phyloP scores from a whole-genome alignment of 805 yeast genomes.

The Suhomyces sp. region DNA sequence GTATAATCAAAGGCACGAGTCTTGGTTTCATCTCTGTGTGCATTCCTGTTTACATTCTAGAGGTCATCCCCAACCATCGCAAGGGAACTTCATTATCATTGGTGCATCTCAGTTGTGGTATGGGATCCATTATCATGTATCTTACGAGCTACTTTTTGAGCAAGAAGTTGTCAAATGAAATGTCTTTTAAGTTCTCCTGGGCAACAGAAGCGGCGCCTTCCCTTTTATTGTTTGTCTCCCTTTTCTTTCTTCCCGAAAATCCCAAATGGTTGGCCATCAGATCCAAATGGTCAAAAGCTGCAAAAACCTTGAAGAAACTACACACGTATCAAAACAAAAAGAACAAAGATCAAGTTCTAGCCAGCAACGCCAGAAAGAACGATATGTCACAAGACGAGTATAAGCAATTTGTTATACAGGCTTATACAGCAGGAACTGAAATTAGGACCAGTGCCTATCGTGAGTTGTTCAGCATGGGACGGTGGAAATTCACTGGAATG shows the following conservation, averaged over 20 bases:
- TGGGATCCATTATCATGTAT: conserved; percentile 20
- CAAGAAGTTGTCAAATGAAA: conserved; percentile 6
- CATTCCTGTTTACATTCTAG: conserved; percentile 33
- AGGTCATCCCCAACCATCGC: conserved; percentile 22
- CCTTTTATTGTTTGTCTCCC: conserved; percentile 15
- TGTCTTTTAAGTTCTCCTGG: conserved; percentile 22
- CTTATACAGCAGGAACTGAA: conserved; percentile 20
- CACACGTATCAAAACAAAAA: conserved; percentile 1
- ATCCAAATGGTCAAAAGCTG: conserved; percentile 9
- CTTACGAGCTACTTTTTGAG: conserved; percentile 16
- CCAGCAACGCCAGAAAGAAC: no score
- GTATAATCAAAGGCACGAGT: conserved; percentile 30
- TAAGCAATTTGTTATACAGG: conserved; percentile 24
- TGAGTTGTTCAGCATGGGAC: conserved; percentile 32
- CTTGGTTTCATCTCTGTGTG: conserved; percentile 32
- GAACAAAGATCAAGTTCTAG: no score
- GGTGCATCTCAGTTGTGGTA: conserved; percentile 19
- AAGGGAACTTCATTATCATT: conserved; percentile 25
- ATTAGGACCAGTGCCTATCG: conserved; percentile 21
- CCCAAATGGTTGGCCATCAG: conserved; percentile 26
- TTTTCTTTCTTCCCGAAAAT: conserved; percentile 29
- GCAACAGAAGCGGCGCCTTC: conserved; percentile 20
- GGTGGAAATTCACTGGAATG: conserved; percentile 33
- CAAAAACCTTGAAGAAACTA: conserved; percentile 5
- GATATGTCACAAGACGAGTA: conserved; percentile 12